Evolutionary conservation across 305 asterid species (phyloP), one percentile per base, ranked within the genome.

Genomic region (Salvia sclarea): DNA sequence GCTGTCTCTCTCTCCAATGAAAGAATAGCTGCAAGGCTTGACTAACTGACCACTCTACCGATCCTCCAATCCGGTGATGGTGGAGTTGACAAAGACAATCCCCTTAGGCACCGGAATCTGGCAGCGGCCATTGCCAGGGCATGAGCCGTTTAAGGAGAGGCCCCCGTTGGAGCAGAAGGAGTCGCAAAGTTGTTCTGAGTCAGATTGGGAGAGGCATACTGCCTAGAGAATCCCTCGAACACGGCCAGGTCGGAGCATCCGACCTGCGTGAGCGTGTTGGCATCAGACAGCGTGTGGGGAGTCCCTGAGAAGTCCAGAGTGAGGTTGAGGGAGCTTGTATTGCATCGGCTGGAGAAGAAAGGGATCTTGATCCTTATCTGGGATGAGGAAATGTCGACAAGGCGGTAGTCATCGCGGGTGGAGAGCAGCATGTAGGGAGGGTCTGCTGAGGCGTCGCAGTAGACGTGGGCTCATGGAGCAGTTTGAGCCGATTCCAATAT

Each of bases 61-160:
- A 47, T 69, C 79, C 13, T 75, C 43, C 47, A 75, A 44, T 1
- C 71, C 67, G 0, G 75, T 61, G 55, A 75, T 55, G 8, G 79
- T 53, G 3, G 75, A 12, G 20, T 75, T 75, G 8, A 75, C 4
- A 16, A 47, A 48, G 1, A 63, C 41, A 11, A 68, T 75, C 10
- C 74, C 71, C 45, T 61, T 74, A 3, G 79, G 75, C 28, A 74
- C 18, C 14, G 75, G 54, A 9, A 68, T 62, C 52, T 74, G 74
- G 65, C 78, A 74, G 45, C 78, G 68, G 10, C 78, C 78, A 35
- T 67, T 68, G 40, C 79, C 70, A 3, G 75, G 75, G 75, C 79
- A 75, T 22, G 75, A 55, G 0, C 79, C 71, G 25, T 37, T 47
- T 17, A 56, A 11, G 16, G 79, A 53, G 8, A 41, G 62, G 55